phyloP scores from a whole-genome alignment of 345 rosid species.

The Clausena lansium region DNA sequence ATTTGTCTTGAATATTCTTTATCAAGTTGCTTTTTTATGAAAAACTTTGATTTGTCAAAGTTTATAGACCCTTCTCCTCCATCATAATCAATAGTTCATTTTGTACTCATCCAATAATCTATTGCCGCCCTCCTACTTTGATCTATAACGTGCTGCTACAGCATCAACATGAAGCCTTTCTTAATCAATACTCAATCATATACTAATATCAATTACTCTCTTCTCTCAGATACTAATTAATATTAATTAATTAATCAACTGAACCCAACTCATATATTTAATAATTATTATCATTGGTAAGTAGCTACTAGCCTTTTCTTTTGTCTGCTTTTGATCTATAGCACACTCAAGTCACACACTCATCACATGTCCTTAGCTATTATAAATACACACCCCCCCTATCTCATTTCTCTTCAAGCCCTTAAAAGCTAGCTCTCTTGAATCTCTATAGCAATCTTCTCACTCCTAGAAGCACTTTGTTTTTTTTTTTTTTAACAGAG shows the following conservation, averaged over 20 bases:
- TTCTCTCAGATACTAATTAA: slow-evolving; percentile 3
- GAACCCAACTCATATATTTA: background rate
- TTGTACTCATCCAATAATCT: background rate
- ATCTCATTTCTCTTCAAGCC: slow-evolving; percentile 9
- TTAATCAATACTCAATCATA: background rate
- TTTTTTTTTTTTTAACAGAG: background rate
- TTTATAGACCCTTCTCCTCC: background rate
- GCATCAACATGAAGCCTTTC: background rate
- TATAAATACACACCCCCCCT: slow-evolving; percentile 27
- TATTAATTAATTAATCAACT: background rate
- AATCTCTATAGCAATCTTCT: background rate
- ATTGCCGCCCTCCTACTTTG: background rate
- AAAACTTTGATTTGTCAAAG: background rate
- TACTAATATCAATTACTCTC: background rate
- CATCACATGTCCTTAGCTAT: slow-evolving; percentile 8
- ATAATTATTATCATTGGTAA: background rate
- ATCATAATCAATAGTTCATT: background rate
- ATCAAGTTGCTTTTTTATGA: background rate
- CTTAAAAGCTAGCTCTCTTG: background rate
- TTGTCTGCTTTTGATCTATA: background rate
- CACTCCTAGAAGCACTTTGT: background rate
- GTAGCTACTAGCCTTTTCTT: background rate
- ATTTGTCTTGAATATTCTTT: background rate
- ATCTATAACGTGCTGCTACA: slow-evolving; percentile 5
- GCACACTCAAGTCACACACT: background rate